Percentiles rank a stretch among this genome's conserved stretches.
Conservation (phyloP, 2,329 filamentous ascomycete species). For the Trichothecium sympodiale region DNA sequence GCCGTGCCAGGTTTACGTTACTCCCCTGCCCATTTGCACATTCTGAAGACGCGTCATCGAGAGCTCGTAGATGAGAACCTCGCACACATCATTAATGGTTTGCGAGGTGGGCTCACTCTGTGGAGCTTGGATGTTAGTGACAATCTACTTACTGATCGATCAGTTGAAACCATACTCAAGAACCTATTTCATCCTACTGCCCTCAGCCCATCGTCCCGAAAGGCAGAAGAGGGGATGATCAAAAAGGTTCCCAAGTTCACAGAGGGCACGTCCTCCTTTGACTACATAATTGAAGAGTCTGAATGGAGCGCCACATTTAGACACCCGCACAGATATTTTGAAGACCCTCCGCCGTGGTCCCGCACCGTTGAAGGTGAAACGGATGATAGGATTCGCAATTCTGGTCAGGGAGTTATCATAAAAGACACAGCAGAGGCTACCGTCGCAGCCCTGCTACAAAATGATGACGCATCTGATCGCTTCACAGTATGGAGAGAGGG, state of each 20-base stretch:
- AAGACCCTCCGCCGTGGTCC: conserved; percentile 28
- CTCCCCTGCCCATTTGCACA: conserved; percentile 32
- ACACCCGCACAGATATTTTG: conserved; percentile 35
- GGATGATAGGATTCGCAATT: conserved; percentile 19
- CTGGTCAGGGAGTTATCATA: conserved; percentile 12
- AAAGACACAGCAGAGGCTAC: conserved; percentile 17
- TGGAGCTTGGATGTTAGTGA: conserved; percentile 47
- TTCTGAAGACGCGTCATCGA: conserved; percentile 38
- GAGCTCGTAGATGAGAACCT: conserved; percentile 32
- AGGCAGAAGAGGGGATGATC: no score
- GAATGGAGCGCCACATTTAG: conserved; percentile 28
- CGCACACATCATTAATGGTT: conserved; percentile 17
- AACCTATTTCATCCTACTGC: conserved; percentile 24
- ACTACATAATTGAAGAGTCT: conserved; percentile 36
- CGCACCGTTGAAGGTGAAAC: conserved; percentile 1
- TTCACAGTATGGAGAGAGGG: conserved; percentile 8
- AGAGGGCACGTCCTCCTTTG: conserved; percentile 22
- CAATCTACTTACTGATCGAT: conserved; percentile 39
- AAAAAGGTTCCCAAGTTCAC: conserved; percentile 6
- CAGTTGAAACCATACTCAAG: conserved; percentile 19
- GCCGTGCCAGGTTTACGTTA: conserved; percentile 23
- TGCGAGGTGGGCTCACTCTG: conserved; percentile 19
- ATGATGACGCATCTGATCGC: conserved; percentile 10
- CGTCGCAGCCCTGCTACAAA: conserved; percentile 11
- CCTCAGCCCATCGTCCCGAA: conserved; percentile 21